These are phyloP conservation scores for Trichoderma lentiforme DNA, from an alignment of 2,329 filamentous ascomycete species.

Conservation along the genomic window DNA sequence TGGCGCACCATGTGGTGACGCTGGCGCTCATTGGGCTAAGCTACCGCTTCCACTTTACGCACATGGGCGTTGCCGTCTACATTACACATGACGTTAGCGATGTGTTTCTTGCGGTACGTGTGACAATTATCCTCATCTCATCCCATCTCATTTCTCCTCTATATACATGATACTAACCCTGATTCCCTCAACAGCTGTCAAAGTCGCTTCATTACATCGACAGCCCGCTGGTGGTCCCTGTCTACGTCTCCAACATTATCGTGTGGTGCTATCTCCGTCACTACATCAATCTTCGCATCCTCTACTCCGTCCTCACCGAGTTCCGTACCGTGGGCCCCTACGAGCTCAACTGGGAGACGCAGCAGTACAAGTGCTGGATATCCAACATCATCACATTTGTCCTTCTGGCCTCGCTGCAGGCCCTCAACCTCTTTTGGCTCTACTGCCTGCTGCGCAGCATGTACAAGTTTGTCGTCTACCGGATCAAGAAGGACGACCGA, in stretches of 20 bases:
- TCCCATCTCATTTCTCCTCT: too few species aligned
- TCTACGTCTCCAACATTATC: constrained; percentile 75
- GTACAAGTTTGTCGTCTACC: constrained; percentile 62
- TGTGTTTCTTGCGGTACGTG: constrained; percentile 77
- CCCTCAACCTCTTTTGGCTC: constrained; percentile 76
- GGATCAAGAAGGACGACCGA: constrained; percentile 63
- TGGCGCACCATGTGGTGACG: constrained; percentile 85
- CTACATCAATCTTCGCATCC: constrained; percentile 73
- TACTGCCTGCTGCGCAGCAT: constrained; percentile 72
- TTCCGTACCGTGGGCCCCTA: constrained; percentile 71
- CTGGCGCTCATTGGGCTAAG: constrained; percentile 76
- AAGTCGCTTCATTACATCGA: constrained; percentile 89
- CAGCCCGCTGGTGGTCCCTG: constrained; percentile 68
- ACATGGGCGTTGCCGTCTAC: constrained; percentile 91
- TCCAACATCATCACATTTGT: constrained; percentile 62
- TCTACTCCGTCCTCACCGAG: constrained; percentile 69
- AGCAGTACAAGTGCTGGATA: constrained; percentile 72
- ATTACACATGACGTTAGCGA: constrained; percentile 90
- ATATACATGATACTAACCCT: neutral
- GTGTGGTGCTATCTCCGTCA: constrained; percentile 89
- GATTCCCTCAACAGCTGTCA: constrained; percentile 46
- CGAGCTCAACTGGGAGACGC: constrained; percentile 69
- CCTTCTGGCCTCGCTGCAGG: constrained; percentile 65
- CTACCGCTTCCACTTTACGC: constrained; percentile 93
- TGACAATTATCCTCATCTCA: neutral